phyloP scores from a whole-genome alignment of 2,329 filamentous ascomycete genomes.

The Calonectria pteridis region DNA sequence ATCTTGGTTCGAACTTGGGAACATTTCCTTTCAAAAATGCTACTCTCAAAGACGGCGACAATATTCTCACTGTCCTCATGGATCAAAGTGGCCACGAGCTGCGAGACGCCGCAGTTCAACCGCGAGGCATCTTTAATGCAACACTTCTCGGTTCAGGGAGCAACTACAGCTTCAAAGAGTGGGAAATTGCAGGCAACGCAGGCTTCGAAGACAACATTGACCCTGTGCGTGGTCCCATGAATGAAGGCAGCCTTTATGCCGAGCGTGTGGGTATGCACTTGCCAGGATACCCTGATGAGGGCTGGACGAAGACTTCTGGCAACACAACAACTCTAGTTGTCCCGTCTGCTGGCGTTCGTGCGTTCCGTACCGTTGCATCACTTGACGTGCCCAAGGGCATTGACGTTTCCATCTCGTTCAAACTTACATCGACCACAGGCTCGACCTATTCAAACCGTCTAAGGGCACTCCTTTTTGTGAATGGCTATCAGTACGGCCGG shows the following conservation, averaged over 20 bases:
- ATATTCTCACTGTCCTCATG: constrained; percentile 67
- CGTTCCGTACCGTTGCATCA: constrained; percentile 66
- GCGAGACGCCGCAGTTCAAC: constrained; percentile 59
- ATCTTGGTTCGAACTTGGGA: constrained; percentile 49
- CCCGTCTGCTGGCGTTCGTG: constrained; percentile 63
- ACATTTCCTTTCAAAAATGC: constrained; percentile 65
- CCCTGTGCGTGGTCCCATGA: constrained; percentile 65
- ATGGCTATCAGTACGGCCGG: constrained; percentile 73
- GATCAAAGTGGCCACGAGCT: constrained; percentile 73
- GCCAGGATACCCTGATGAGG: constrained; percentile 64
- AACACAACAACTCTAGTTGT: constrained; percentile 55
- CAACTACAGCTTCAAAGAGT: constrained; percentile 60
- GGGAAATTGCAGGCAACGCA: constrained; percentile 70
- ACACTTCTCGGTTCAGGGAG: constrained; percentile 57
- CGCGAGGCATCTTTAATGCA: constrained; percentile 66
- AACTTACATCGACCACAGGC: constrained; percentile 58
- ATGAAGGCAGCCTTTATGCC: constrained; percentile 69
- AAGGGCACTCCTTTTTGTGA: constrained; percentile 71
- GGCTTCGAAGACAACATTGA: constrained; percentile 65
- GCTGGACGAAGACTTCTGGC: constrained; percentile 52
- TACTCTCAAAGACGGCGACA: constrained; percentile 55
- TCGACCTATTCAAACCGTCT: constrained; percentile 51
- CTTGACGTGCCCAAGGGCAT: constrained; percentile 63
- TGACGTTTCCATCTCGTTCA: constrained; percentile 69
- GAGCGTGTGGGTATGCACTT: constrained; percentile 72